These are phyloP conservation scores for Dactylorhiza incarnata DNA, from an alignment of 106 monocot genomes.

Conservation along the genomic window DNA sequence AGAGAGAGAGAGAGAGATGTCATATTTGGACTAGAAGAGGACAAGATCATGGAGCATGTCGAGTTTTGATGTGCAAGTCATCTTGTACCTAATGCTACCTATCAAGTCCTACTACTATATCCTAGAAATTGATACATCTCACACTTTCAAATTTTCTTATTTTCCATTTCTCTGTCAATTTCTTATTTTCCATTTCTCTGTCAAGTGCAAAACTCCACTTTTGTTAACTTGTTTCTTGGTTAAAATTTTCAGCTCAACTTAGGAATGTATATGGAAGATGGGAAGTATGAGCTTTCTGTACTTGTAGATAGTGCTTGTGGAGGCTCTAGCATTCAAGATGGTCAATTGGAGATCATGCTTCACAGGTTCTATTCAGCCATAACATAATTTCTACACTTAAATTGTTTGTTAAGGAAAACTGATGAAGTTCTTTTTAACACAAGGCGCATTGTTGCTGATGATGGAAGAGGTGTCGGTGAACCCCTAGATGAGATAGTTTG, in stretches of 20 bases:
- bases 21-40: too few relatives aligned
- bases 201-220: too few relatives aligned
- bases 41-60: too few relatives aligned
- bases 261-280: slow-evolving; percentile 47
- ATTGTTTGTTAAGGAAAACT: neutral
- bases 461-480: slow-evolving; percentile 52
- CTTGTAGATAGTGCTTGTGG: slow-evolving; percentile 60
- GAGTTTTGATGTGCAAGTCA: too few relatives aligned
- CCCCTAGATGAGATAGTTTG: slow-evolving; percentile 60
- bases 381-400: neutral
- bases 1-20: too few relatives aligned
- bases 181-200: too few relatives aligned
- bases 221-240: neutral
- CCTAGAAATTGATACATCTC: too few relatives aligned
- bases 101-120: too few relatives aligned
- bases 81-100: too few relatives aligned
- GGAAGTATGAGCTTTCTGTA: slow-evolving; percentile 48
- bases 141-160: too few relatives aligned
- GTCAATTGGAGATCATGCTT: slow-evolving; percentile 60
- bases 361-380: slow-evolving; percentile 30
- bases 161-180: too few relatives aligned
- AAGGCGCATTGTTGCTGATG: slow-evolving; percentile 46
- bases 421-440: neutral
- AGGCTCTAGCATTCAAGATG: slow-evolving; percentile 60
- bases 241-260: slow-evolving; percentile 50